Evolutionary conservation across 306 rosid genomes (phyloP), one percentile per base, ranked within the genome.

Genomic region (Dryas drummondii): DNA sequence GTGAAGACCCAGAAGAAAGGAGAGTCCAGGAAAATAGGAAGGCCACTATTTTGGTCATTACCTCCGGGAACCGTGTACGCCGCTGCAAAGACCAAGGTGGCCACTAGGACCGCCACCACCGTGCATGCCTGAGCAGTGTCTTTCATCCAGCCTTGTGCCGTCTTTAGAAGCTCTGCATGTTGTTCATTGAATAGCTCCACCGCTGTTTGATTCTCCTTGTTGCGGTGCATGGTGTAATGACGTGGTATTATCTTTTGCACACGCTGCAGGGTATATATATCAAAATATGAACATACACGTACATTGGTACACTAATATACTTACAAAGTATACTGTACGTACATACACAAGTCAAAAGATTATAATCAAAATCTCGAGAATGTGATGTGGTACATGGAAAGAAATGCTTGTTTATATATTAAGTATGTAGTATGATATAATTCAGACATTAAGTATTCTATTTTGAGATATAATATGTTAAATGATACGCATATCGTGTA

Each of bases 121-220:
- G 89, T 82, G 80, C 87, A 82, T 15, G 89, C 75, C 50, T 71
- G 15, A 3, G 85, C 66, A 1, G 85, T 80, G 2, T 19, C 54
- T 62, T 71, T 71, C 16, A 80, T 53, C 85, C 85, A 80, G 0
- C 63, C 5, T 46, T 67, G 83, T 54, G 89, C 86, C 0, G 63
- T 52, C 56, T 16, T 56, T 3, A 84, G 74, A 69, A 78, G 78
- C 0, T 0, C 2, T 0, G 11, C 5, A 10, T 81, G 88, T 9
- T 15, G 32, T 0, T 4, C 10, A 1, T 72, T 58, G 57, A 78
- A 68, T 7, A 70, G 7, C 41, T 78, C 83, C 0, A 8, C 11
- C 1, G 83, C 81, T 9, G 81, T 78, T 7, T 37, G 66, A 0
- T 2, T 1, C 0, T 27, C 3, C 1, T 59, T 2, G 61, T 66